A percentile compares a stretch with the other conserved stretches of the same genome.
Conservation (phyloP, 805 yeast genomes). For the Tetrapisispora fleetii region DNA sequence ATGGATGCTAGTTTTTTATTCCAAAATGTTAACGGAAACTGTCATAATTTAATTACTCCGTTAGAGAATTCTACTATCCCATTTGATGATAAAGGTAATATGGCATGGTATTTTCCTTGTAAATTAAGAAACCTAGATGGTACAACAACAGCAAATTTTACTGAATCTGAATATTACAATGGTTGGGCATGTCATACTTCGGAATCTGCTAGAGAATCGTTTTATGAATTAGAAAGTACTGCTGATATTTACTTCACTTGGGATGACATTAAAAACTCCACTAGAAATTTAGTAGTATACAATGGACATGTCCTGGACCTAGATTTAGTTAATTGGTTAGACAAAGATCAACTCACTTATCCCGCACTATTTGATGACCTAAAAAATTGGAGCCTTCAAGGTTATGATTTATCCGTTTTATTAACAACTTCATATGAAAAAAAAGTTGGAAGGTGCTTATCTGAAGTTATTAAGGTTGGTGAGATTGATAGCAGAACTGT, state of each 20-base stretch:
- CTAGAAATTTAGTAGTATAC: conserved; percentile 75
- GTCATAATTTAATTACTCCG: conserved; percentile 69
- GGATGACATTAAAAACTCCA: conserved; percentile 65
- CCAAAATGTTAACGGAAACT: conserved; percentile 87
- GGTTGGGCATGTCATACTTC: conserved; percentile 94
- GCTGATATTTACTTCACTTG: conserved; percentile 85
- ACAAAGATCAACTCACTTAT: conserved; percentile 54
- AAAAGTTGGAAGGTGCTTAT: conserved; percentile 66
- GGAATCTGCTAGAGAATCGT: conserved; percentile 54
- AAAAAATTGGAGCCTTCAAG: conserved; percentile 46
- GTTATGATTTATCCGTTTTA: conserved; percentile 73
- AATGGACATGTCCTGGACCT: conserved; percentile 85
- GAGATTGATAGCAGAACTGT: conserved; percentile 78
- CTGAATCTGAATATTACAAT: conserved; percentile 45
- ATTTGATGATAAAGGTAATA: conserved; percentile 40
- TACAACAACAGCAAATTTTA: conserved; percentile 52
- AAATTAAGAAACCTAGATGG: conserved; percentile 62
- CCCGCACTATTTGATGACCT: conserved; percentile 65
- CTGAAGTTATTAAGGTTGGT: conserved; percentile 84
- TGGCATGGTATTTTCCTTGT: conserved; percentile 98
- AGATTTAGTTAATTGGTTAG: conserved; percentile 66
- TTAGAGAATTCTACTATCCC: conserved; percentile 66
- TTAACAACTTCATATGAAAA: conserved; percentile 57
- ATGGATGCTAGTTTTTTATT: conserved; percentile 74
- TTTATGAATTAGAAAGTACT: conserved; percentile 44